Conservation (phyloP, 257 asterid genomes). For the Solanum sitiens region DNA sequence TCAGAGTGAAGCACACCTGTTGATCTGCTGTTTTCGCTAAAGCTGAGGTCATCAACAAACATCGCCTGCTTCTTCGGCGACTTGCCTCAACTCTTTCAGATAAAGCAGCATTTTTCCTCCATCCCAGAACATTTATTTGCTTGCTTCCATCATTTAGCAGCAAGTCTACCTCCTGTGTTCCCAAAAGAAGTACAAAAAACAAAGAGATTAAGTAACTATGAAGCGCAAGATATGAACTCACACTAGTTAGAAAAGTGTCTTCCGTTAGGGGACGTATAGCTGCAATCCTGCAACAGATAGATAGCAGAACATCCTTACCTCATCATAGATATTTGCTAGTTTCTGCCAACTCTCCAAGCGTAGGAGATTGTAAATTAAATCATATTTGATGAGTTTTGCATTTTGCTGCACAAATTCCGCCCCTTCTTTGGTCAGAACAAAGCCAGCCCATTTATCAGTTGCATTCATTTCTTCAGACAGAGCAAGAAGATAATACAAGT, state of each 20-base stretch:
- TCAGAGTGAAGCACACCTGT: conserved; percentile 51
- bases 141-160: conserved; percentile 96
- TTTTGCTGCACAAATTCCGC: conserved; percentile 80
- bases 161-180: conserved; percentile 91
- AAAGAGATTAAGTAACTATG: not conserved
- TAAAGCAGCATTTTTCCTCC: conserved; percentile 71
- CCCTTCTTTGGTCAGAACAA: conserved; percentile 93
- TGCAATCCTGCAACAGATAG: conserved; percentile 4
- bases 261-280: not conserved
- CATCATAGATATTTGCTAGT: conserved; percentile 91
- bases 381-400: conserved; percentile 89
- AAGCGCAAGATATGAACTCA: not conserved
- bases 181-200: not conserved
- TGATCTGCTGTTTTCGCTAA: conserved; percentile 67
- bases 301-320: conserved; percentile 37
- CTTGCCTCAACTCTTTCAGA: conserved; percentile 96
- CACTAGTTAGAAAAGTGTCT: not conserved
- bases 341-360: conserved; percentile 98
- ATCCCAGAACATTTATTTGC: conserved; percentile 81
- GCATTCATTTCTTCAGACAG: conserved; percentile 91
- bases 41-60: conserved; percentile 94
- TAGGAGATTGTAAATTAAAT: conserved; percentile 74
- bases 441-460: conserved; percentile 98
- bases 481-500: conserved; percentile 80
- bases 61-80: conserved; percentile 93